phyloP scores from a whole-genome alignment of 371 early-diverging fungal species.

The Zychaea mexicana region DNA sequence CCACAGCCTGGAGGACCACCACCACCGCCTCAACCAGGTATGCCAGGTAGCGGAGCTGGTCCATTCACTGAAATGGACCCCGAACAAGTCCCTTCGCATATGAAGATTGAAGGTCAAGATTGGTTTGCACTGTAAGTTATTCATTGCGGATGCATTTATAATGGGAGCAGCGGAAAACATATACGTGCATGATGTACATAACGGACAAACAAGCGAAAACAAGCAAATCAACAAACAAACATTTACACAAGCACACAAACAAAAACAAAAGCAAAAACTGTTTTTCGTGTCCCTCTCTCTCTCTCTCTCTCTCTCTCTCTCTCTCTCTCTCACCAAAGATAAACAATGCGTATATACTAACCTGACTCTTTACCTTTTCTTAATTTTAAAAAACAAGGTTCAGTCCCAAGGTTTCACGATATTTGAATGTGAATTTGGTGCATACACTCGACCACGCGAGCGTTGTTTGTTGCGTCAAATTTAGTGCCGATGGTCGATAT shows the following conservation, averaged over 20 bases:
- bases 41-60: background rate
- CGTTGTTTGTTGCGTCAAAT: slow-evolving; percentile 95
- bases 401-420: slow-evolving; percentile 68
- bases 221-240: no score
- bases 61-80: slow-evolving; percentile 85
- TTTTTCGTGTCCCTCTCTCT: background rate
- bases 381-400: slow-evolving; percentile 55
- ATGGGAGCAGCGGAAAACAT: background rate
- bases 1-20: slow-evolving; percentile 4
- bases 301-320: no score
- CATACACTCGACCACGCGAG: slow-evolving; percentile 82
- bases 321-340: no score
- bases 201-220: no score
- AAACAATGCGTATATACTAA: background rate
- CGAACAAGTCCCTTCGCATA: slow-evolving; percentile 78
- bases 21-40: no score
- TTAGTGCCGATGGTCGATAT: slow-evolving; percentile 86
- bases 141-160: background rate
- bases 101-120: slow-evolving; percentile 87
- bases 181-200: no score
- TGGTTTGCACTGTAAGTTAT: slow-evolving; percentile 85
- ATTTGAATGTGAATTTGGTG: slow-evolving; percentile 76
- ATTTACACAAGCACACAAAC: no score
- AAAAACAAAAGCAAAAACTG: background rate
- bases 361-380: background rate